Evolutionary conservation across 1,284 basidiomycete species (phyloP).

Genomic region (Moniliella sp.): DNA sequence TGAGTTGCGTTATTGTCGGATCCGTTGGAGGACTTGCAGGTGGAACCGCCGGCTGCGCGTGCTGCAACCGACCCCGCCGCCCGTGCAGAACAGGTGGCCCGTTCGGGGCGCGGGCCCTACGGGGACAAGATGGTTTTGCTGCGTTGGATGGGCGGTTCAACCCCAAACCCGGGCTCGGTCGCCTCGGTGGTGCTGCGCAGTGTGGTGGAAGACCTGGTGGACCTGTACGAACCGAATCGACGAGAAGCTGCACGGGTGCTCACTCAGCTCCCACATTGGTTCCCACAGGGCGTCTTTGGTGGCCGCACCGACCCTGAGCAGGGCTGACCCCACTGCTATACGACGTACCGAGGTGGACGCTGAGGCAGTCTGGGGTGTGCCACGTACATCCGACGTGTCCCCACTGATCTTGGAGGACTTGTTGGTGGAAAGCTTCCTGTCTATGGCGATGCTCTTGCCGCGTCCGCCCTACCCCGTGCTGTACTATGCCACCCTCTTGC

Average conservation of each 20-base stretch:
- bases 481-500: constrained; percentile 71
- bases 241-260: constrained; percentile 77
- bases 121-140: too few species aligned
- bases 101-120: too few species aligned
- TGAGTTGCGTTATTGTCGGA: background rate
- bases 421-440: constrained; percentile 45
- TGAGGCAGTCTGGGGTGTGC: background rate
- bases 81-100: too few species aligned
- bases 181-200: constrained; percentile 59
- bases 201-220: constrained; percentile 57
- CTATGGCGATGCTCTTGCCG: constrained; percentile 55
- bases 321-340: too few species aligned
- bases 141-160: background rate
- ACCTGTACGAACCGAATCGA: constrained; percentile 84
- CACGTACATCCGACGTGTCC: background rate
- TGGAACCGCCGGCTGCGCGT: background rate
- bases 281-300: constrained; percentile 49
- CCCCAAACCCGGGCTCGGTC: constrained; percentile 41
- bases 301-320: constrained; percentile 9
- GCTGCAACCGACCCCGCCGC: too few species aligned
- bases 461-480: constrained; percentile 49
- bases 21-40: background rate
- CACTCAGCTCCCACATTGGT: constrained; percentile 69
- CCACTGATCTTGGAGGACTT: constrained; percentile 21
- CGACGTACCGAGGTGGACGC: background rate